Conservation (phyloP, 2,329 filamentous ascomycete genomes). For the Fusarium sacchari region DNA sequence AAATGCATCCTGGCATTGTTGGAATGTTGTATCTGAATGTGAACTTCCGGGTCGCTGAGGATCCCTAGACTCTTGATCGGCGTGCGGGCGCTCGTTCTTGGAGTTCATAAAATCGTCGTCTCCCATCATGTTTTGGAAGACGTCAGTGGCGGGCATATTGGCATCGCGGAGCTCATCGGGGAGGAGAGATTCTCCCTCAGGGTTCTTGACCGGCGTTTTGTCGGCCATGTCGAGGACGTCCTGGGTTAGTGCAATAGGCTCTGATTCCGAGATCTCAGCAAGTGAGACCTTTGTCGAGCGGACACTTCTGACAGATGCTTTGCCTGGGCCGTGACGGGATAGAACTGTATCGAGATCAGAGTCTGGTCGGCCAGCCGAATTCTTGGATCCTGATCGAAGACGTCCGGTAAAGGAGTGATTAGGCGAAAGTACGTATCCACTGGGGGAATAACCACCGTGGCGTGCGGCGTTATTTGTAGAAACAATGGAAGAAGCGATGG, state of each 20-base stretch:
- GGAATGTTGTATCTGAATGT: slow-evolving; percentile 69
- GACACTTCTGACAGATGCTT: slow-evolving; percentile 62
- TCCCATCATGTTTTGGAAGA: slow-evolving; percentile 50
- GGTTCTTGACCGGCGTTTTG: slow-evolving; percentile 50
- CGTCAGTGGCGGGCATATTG: slow-evolving; percentile 44
- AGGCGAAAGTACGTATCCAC: slow-evolving; percentile 74
- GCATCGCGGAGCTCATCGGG: slow-evolving; percentile 51
- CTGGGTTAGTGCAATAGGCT: slow-evolving; percentile 61
- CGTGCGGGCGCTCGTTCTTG: slow-evolving; percentile 4
- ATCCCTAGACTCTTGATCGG: slow-evolving; percentile 32
- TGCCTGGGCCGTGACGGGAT: slow-evolving; percentile 64
- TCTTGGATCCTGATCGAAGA: slow-evolving; percentile 65
- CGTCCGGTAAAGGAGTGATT: slow-evolving; percentile 68
- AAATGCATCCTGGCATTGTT: slow-evolving; percentile 75
- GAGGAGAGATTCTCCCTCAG: slow-evolving; percentile 53
- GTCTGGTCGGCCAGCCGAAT: slow-evolving; percentile 55
- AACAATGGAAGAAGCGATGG: slow-evolving; percentile 70
- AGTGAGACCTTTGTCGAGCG: slow-evolving; percentile 62
- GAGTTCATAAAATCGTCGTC: slow-evolving; percentile 34
- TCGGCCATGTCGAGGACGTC: slow-evolving; percentile 66
- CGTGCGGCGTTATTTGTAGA: slow-evolving; percentile 74
- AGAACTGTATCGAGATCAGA: slow-evolving; percentile 53
- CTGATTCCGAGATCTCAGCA: slow-evolving; percentile 67
- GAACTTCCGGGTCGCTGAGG: slow-evolving; percentile 54
- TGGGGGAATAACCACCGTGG: slow-evolving; percentile 76